These are phyloP conservation scores for Vitis hybrid DNA, from an alignment of 177 flowering plant genomes.

Conservation along the genomic window DNA sequence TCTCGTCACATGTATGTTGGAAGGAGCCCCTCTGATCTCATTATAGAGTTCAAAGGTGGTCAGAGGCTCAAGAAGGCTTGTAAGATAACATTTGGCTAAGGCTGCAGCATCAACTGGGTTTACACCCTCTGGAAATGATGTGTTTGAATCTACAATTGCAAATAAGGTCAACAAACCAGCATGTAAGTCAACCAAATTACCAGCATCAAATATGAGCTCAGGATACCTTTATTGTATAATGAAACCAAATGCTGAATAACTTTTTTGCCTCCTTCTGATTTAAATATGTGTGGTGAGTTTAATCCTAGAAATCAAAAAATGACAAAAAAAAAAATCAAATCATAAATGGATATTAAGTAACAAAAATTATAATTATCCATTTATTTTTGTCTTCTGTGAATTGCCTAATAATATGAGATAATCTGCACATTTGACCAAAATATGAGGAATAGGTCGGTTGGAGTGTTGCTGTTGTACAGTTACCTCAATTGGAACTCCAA, in stretches of 20 bases:
- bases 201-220: background rate
- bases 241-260: slow-evolving; percentile 74
- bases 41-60: slow-evolving; percentile 45
- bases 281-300: slow-evolving; percentile 64
- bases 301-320: slow-evolving; percentile 43
- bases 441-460: too few relatives aligned
- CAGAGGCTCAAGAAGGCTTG: slow-evolving; percentile 91
- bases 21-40: slow-evolving; percentile 70
- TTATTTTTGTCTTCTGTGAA: background rate
- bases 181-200: slow-evolving; percentile 3
- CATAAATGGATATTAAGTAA: background rate
- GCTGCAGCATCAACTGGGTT: slow-evolving; percentile 69
- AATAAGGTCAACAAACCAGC: background rate
- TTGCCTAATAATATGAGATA: too few relatives aligned
- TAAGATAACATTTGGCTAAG: slow-evolving; percentile 72
- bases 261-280: slow-evolving; percentile 72
- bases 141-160: slow-evolving; percentile 54
- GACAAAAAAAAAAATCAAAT: too few relatives aligned
- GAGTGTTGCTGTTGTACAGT: slow-evolving; percentile 42
- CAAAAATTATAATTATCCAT: background rate
- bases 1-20: slow-evolving; percentile 60
- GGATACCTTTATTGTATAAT: slow-evolving; percentile 72
- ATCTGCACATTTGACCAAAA: too few relatives aligned
- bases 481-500: slow-evolving; percentile 85
- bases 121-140: slow-evolving; percentile 68